phyloP scores from a whole-genome alignment of 140 eudicot genomes.

The Erigeron philadelphicus region DNA sequence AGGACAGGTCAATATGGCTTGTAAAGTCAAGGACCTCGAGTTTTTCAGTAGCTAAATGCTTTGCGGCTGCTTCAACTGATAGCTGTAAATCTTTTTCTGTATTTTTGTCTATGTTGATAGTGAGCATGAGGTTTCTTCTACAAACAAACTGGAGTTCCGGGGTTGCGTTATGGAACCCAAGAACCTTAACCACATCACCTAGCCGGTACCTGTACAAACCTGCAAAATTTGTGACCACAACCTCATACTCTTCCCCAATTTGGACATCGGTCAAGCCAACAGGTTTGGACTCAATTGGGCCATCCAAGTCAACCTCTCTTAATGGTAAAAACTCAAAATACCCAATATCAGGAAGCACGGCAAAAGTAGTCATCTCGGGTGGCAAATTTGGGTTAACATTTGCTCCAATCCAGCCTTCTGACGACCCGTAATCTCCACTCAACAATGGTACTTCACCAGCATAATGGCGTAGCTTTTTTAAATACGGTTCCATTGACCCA shows the following conservation, averaged over 20 bases:
- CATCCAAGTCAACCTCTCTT: constrained; percentile 20
- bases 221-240: constrained; percentile 34
- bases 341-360: constrained; percentile 78
- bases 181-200: constrained; percentile 34
- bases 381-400: constrained; percentile 67
- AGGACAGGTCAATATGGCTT: constrained; percentile 48
- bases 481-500: constrained; percentile 37
- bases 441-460: constrained; percentile 58
- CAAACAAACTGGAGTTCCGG: constrained; percentile 31
- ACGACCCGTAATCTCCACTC: constrained; percentile 80
- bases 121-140: constrained; percentile 38
- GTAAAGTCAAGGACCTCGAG: constrained; percentile 69
- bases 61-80: constrained; percentile 30
- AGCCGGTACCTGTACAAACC: constrained; percentile 30
- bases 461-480: constrained; percentile 64
- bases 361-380: constrained; percentile 64
- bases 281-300: constrained; percentile 36
- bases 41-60: constrained; percentile 16
- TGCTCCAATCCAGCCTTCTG: constrained; percentile 93
- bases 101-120: constrained; percentile 30
- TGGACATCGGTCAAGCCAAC: constrained; percentile 69
- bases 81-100: constrained; percentile 31
- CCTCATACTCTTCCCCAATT: constrained; percentile 76
- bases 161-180: constrained; percentile 28
- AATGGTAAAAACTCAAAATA: constrained; percentile 76